phyloP scores from a whole-genome alignment of 75 land plant genomes.

The Larix kaempferi region DNA sequence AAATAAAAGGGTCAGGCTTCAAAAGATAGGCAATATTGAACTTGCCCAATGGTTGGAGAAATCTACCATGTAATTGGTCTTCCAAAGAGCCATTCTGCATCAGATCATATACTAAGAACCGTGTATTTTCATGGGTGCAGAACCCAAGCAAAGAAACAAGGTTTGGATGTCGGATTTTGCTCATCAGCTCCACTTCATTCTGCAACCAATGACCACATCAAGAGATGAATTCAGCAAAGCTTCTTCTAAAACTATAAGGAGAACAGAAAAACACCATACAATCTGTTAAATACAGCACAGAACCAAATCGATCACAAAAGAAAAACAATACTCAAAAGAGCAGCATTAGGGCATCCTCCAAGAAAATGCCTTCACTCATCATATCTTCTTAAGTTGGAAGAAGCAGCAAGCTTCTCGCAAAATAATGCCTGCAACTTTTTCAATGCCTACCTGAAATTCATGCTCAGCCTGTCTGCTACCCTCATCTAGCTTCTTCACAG shows the following conservation, averaged over 20 bases:
- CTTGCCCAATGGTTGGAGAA: not conserved
- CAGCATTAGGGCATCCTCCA: not conserved
- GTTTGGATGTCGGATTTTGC: conserved; percentile 75
- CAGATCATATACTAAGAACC: conserved; percentile 71
- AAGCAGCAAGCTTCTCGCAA: too few relatives aligned
- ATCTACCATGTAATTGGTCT: conserved; percentile 77
- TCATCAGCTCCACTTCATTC: conserved; percentile 77
- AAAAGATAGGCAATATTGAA: not conserved
- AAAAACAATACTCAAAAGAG: not conserved
- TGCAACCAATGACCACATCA: conserved; percentile 26
- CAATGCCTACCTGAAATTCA: conserved; percentile 56
- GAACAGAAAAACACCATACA: not conserved
- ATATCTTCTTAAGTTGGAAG: not conserved
- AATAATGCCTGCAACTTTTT: too few relatives aligned
- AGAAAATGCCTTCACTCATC: not conserved
- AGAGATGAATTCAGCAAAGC: not conserved
- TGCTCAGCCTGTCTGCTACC: conserved; percentile 33
- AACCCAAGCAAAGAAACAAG: conserved; percentile 70
- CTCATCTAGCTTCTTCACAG: conserved; percentile 59
- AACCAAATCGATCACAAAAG: not conserved
- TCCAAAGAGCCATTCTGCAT: conserved; percentile 95
- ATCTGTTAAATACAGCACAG: not conserved
- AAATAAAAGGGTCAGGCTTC: not conserved
- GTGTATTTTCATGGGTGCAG: conserved; percentile 47
- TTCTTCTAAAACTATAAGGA: not conserved